Conservation (phyloP, 208 protist species). For the Acanthamoeba triangularis region DNA sequence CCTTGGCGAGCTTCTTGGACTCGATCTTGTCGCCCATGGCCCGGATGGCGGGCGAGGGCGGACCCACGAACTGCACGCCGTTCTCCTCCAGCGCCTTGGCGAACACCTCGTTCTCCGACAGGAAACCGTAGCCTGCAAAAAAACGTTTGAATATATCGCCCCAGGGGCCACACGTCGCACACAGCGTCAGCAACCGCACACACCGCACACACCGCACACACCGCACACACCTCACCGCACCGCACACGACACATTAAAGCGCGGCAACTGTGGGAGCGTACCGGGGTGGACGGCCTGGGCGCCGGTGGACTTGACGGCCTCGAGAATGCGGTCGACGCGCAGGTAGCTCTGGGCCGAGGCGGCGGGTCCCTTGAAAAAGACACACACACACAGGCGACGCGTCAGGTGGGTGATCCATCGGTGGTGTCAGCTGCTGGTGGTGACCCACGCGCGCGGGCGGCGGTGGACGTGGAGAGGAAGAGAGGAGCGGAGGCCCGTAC, state of each 20-base stretch:
- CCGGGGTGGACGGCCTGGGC: conserved; percentile 94
- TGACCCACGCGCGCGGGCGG: not conserved
- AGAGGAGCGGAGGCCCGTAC: not conserved
- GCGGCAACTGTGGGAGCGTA: conserved; percentile 79
- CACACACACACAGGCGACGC: too few species aligned
- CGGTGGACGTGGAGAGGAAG: not conserved
- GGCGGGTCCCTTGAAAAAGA: conserved; percentile 81
- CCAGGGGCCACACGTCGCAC: too few species aligned
- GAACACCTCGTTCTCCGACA: conserved; percentile 82
- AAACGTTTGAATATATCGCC: too few species aligned
- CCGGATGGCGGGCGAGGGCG: conserved; percentile 81
- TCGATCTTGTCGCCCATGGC: conserved; percentile 93
- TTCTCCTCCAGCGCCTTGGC: conserved; percentile 84
- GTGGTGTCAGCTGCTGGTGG: not conserved
- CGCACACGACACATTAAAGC: too few species aligned
- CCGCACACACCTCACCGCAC: too few species aligned
- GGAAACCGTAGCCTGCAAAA: conserved; percentile 42
- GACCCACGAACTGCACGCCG: conserved; percentile 94
- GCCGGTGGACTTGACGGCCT: conserved; percentile 88
- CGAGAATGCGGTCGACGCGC: conserved; percentile 89
- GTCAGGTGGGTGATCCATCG: too few species aligned
- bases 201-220: too few species aligned
- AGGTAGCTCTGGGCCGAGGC: conserved; percentile 88
- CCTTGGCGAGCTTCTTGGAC: conserved; percentile 91
- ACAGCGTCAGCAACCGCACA: not conserved